Evolutionary conservation across 805 yeast species (phyloP), one percentile per base, ranked within the genome.

Genomic region (Candida krabiensis): DNA sequence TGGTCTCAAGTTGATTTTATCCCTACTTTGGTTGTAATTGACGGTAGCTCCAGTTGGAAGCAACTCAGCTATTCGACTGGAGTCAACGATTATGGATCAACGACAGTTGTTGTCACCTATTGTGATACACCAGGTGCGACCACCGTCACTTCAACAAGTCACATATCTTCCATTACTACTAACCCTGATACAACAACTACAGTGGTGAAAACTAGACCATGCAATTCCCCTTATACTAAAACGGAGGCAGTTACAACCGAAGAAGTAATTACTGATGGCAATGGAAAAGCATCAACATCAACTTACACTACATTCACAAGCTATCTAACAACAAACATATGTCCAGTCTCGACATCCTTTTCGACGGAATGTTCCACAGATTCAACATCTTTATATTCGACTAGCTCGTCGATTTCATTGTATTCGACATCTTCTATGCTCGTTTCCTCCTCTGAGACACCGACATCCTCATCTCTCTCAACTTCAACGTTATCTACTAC

Each of bases 61-160:
- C 38, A 47, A 31, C 41, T 48, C 13, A 50, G 55, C 26, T 41
- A 43, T 16, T 33, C 45, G 5, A 36, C 46, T 9, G 38, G 46
- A 3, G 44, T 41, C 34, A 32, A 47, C 25, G 46, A 42, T n/a
- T 43, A 44, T 23, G 58, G 58, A 9, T 36, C 37, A 13, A 25
- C 42, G 2, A 38, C 46, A 2, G 44, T 42, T 4, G 38, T 50
- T 21, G 46, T 53, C 9, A 56, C 61, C 17, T 52, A 49, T 19
- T 56, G 61, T 38, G 54, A 41, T 22, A 46, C 55, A 23, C 42
- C 48, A 3, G 43, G 38, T n/a, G 22, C 38, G n/a, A 35, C 47
- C 4, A 41, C 46, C 4, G 30, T 41, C 18, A 28, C 46, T 1
- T 33, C 43, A 6, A 37, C 41, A 21, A 19, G 40, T 12, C 28